phyloP scores from a whole-genome alignment of 768 basidiomycete genomes.

The Phanerochaete sordida region DNA sequence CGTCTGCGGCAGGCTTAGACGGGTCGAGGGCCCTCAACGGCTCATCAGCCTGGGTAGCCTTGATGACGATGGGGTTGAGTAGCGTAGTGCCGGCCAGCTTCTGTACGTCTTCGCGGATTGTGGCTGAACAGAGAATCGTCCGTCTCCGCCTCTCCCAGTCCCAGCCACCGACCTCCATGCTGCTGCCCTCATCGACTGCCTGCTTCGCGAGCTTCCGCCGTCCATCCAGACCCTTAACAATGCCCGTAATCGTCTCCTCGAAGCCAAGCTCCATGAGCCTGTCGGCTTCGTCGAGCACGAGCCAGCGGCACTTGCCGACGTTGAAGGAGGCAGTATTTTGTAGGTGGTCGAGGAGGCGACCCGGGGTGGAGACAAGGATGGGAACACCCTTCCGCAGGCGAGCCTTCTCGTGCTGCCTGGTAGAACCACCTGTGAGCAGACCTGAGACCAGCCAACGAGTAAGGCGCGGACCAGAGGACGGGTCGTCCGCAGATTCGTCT shows the following conservation, averaged over 20 bases:
- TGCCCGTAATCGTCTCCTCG: constrained; percentile 91
- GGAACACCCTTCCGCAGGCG: constrained; percentile 92
- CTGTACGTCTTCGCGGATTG: constrained; percentile 93
- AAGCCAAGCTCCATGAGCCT: constrained; percentile 97
- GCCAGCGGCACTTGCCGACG: constrained; percentile 91
- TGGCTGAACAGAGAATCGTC: constrained; percentile 95
- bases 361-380: constrained; percentile 94
- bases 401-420: constrained; percentile 93
- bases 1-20: constrained; percentile 2
- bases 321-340: constrained; percentile 94
- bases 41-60: constrained; percentile 55
- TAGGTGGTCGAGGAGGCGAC: constrained; percentile 91
- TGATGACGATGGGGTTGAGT: constrained; percentile 77
- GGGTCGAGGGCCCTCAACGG: constrained; percentile 16
- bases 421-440: constrained; percentile 90
- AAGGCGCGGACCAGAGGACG: constrained; percentile 38
- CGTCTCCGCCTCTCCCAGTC: constrained; percentile 75
- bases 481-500: constrained; percentile 49
- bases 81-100: constrained; percentile 84
- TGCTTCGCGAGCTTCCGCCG: constrained; percentile 67
- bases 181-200: constrained; percentile 63
- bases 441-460: constrained; percentile 95
- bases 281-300: constrained; percentile 97
- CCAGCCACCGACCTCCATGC: constrained; percentile 78
- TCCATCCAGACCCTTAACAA: constrained; percentile 84